Base-by-base conservation (phyloP, 495 filamentous ascomycete species). In the Neurospora africana region DNA sequence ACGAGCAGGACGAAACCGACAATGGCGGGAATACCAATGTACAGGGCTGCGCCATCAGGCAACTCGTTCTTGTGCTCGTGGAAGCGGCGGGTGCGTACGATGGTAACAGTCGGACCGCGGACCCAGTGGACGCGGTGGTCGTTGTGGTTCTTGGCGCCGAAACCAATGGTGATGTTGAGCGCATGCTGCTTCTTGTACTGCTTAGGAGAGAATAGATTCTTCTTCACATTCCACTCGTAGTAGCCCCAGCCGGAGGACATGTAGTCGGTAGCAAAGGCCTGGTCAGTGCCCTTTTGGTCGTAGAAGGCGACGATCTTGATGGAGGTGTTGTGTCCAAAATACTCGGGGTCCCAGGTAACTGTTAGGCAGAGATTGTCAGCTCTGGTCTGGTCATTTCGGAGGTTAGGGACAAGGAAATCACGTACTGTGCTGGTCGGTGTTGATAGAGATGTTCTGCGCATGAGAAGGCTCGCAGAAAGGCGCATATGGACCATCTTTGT, bases 291-390 rank as follows among this genome's bases (percentile, higher is more conserved):
- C 15, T 78, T 77, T 38, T 73, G 65, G 71, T 79, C 76, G 75
- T 83, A 74, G 75, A 80, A 83, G 70, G 80, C 83, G 33, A 80
- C 74, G 38, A 84, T 65, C 9, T 78, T 72, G 21, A 83, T 75
- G 21, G 78, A 80, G 6, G 77, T 76, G 73, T 82, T 82, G n/a
- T 68, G 21, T 72, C 41, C 70, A 77, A 84, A 84, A 76, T 75
- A 82, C n/a, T 75, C 68, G 1, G 83, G 75, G 74, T 86, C 82
- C 84, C 84, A 85, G 21, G 80, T 83, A 35, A 85, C 84, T 85
- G 47, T 38, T 8, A 6, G 9, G 19, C 2, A n/a, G 30, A 30
- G 47, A 37, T 15, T 35, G 33, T 19, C n/a, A 36, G 65, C 71
- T 69, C 68, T 68, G 15, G 19, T 65, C 53, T 21, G 11, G 27